These are phyloP conservation scores for Populus alba DNA, from an alignment of 345 rosid species.

Conservation along the genomic window DNA sequence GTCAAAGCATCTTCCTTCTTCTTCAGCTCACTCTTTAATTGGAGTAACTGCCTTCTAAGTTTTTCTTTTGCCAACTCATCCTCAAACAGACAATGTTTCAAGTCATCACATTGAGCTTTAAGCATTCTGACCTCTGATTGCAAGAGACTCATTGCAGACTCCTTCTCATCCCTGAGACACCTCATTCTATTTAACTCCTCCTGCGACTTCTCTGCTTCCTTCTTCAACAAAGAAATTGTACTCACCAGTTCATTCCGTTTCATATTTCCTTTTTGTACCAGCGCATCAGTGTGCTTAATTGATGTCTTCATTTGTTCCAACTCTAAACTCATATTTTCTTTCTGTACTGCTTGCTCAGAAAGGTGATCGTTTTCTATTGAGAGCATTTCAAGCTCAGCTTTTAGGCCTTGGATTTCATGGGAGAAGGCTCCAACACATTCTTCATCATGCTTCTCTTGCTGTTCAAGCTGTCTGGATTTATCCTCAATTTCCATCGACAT, in stretches of 20 bases:
- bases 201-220: constrained; percentile 43
- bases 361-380: constrained; percentile 27
- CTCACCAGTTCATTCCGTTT: constrained; percentile 43
- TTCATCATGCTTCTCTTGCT: constrained; percentile 48
- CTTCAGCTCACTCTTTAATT: constrained; percentile 61
- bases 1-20: constrained; percentile 54
- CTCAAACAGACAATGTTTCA: constrained; percentile 44
- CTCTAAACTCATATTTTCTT: constrained; percentile 41
- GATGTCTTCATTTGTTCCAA: constrained; percentile 42
- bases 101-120: constrained; percentile 41
- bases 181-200: constrained; percentile 44
- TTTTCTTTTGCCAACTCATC: constrained; percentile 67
- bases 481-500: constrained; percentile 46
- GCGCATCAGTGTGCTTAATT: constrained; percentile 39
- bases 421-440: constrained; percentile 34
- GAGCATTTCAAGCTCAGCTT: constrained; percentile 44
- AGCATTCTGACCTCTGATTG: constrained; percentile 49
- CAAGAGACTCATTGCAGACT: constrained; percentile 30
- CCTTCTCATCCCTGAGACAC: constrained; percentile 47
- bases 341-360: constrained; percentile 32
- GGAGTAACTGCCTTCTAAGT: constrained; percentile 51
- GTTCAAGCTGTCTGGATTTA: constrained; percentile 49
- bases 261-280: constrained; percentile 36
- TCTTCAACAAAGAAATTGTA: constrained; percentile 38
- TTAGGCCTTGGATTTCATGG: constrained; percentile 39